phyloP scores from a whole-genome alignment of 2,329 filamentous ascomycete genomes.

The Rhynchosporium secalis region DNA sequence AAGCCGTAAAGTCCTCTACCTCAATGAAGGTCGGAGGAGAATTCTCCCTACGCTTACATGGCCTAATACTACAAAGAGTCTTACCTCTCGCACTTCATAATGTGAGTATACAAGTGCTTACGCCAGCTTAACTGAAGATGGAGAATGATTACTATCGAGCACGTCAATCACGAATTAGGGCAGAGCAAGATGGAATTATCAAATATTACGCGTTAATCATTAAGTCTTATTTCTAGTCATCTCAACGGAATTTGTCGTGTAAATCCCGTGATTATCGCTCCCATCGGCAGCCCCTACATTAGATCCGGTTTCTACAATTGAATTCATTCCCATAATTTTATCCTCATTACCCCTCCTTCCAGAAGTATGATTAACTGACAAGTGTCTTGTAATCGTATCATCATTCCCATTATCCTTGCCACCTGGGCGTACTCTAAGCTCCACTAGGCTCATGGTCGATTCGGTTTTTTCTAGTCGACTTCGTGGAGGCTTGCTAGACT shows the following conservation, averaged over 20 bases:
- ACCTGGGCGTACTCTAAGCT: not conserved
- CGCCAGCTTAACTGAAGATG: too few species aligned
- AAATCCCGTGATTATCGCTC: not conserved
- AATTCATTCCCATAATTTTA: not conserved
- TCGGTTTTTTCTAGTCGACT: not conserved
- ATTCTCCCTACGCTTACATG: too few species aligned
- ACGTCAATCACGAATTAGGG: not conserved
- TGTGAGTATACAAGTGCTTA: too few species aligned
- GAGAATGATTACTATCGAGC: too few species aligned
- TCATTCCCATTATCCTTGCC: not conserved
- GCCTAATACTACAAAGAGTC: too few species aligned
- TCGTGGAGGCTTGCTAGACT: not conserved
- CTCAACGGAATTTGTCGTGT: slow-evolving; percentile 1
- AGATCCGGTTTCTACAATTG: not conserved
- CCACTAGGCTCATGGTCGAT: not conserved
- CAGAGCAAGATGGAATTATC: not conserved
- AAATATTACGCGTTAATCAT: not conserved
- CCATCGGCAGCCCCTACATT: not conserved
- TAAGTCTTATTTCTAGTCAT: not conserved
- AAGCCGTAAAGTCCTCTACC: too few species aligned
- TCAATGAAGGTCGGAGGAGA: too few species aligned
- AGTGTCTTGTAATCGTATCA: not conserved
- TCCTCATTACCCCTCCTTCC: not conserved
- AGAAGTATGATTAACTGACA: not conserved
- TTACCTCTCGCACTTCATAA: too few species aligned